Conservation (phyloP, 495 filamentous ascomycete genomes). For the Hypoxylon trugodes region DNA sequence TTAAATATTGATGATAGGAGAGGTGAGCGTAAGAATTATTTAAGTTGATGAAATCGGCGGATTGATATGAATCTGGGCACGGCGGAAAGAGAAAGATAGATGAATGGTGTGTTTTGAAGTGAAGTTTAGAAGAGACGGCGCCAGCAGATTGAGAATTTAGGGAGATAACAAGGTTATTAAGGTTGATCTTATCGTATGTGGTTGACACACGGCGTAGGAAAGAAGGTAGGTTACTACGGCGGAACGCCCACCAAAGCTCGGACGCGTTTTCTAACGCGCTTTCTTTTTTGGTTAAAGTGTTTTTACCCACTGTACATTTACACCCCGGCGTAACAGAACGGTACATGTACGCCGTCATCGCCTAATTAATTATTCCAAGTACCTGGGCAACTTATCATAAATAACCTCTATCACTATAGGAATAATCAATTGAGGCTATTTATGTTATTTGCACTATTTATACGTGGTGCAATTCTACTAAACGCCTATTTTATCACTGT, state of each 20-base stretch:
- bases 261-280: conserved; percentile 40
- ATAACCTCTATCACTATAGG: too few species aligned
- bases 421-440: too few species aligned
- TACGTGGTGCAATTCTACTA: not conserved
- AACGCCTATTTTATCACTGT: not conserved
- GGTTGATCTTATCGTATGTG: conserved; percentile 2
- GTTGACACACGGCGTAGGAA: too few species aligned
- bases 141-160: too few species aligned
- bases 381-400: too few species aligned
- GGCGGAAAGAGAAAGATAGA: not conserved
- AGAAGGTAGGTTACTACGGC: too few species aligned
- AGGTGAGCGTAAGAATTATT: not conserved
- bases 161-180: not conserved
- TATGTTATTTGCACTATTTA: too few species aligned
- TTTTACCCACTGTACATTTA: conserved; percentile 23
- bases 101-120: not conserved
- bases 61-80: not conserved
- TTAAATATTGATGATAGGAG: conserved; percentile 4
- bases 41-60: not conserved
- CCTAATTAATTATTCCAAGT: conserved; percentile 1
- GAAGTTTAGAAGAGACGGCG: too few species aligned
- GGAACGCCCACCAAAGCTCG: conserved; percentile 20
- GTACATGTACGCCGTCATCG: too few species aligned
- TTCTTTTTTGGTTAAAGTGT: conserved; percentile 19
- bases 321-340: conserved; percentile 18